Evolutionary conservation across 2,329 filamentous ascomycete genomes (phyloP), one percentile per base, ranked within the genome.

Genomic region (Helminthosporium solani): DNA sequence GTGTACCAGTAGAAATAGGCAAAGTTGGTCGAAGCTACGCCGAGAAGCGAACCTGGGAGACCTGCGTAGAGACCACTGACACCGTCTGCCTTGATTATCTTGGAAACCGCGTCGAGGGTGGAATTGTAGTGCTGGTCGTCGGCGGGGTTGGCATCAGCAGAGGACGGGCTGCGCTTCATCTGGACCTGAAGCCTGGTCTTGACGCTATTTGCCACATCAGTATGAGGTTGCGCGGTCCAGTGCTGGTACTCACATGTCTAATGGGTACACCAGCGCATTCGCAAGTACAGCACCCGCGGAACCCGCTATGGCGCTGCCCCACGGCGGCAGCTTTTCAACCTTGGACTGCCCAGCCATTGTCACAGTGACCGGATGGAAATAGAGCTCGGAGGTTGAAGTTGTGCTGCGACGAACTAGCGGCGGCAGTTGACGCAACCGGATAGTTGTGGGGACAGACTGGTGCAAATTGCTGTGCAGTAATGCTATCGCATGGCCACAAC

Each of bases 1-100:
- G 90, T 92, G 70, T 97, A 97, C 91, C 92, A 97, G 76, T 99
- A 99, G 70, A 99, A 99, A 75, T 99, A 99, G 62, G 94, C 94
- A 68, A 99, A 99, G 72, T 99, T 99, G 42, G 92, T 97, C 20
- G 91, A 96, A 1, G 90, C 92, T 28, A 99, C 94, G 43, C 94
- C 94, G 41, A 97, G 75, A 15, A 99, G 77, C 3, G 91, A 84
- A 40, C 92, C 91, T 49, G 83, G 80, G 69, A 99, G 91, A 50
- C 94, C 94, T 42, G 88, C 84, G 64, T 99, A 99, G 7, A 99
- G 81, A 6, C 94, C 94, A 37, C 76, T 63, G 7, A 94, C 46
- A 25, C 94, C 94, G 58, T 99, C 94, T 42, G 84, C 84, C 46
- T 84, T 81, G 28, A 88, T 73, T 56, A 99, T 97, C 66, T 90